Evolutionary conservation across 176 grass and related monocot genomes (phyloP).

Genomic region (Oryza australiensis): DNA sequence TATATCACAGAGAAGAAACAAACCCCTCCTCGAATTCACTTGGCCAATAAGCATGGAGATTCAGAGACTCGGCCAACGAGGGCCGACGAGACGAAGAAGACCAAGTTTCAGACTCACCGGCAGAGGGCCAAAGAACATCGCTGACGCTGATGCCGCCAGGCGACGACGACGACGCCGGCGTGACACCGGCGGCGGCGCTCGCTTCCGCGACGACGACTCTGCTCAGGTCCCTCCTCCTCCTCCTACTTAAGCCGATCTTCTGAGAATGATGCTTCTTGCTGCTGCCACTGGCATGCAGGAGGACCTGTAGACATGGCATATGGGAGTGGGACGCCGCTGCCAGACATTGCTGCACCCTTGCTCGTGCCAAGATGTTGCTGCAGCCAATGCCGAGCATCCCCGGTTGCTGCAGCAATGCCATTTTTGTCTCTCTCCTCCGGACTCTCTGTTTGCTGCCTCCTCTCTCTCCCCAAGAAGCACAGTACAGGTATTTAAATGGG

Average conservation of each 20-base stretch:
- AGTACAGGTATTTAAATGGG: conserved; percentile 47
- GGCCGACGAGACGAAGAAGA: background rate
- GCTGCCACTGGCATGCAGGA: conserved; percentile 34
- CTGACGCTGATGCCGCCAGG: conserved; percentile 53
- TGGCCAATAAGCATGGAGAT: background rate
- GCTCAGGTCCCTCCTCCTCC: background rate
- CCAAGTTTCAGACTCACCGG: conserved; percentile 40
- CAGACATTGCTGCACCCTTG: background rate
- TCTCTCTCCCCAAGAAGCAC: conserved; percentile 24
- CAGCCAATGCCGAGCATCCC: conserved; percentile 50
- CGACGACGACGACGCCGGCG: background rate
- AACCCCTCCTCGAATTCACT: background rate
- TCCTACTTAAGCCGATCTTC: conserved; percentile 11
- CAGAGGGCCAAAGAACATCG: conserved; percentile 91
- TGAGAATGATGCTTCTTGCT: background rate
- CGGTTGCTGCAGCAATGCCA: conserved; percentile 49
- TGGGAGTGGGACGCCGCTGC: conserved; percentile 35
- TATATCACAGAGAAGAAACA: background rate
- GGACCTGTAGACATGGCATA: conserved; percentile 8
- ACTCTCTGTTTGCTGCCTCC: background rate
- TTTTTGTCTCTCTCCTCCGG: conserved; percentile 9
- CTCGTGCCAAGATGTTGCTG: conserved; percentile 31
- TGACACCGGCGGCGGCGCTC: conserved; percentile 8
- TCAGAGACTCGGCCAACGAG: background rate
- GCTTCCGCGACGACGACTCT: conserved; percentile 21